Evolutionary conservation across 306 rosid genomes (phyloP).

Genomic region (Urtica urens): DNA sequence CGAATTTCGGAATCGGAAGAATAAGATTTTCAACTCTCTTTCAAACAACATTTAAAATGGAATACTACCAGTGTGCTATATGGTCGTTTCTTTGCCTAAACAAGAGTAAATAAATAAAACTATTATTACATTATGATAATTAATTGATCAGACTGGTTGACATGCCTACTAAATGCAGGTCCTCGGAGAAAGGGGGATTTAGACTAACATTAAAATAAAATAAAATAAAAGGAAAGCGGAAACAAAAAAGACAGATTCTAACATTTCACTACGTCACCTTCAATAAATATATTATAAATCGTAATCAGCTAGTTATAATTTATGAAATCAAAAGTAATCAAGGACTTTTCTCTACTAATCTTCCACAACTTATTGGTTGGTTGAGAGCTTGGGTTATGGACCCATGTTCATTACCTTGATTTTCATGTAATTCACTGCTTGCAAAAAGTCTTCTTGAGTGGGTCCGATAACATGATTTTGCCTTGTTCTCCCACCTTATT

Average conservation of each 20-base stretch:
- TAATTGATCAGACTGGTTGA: background rate
- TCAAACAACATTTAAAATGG: too few species aligned
- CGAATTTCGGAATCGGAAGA: too few species aligned
- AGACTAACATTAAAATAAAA: background rate
- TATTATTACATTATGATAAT: background rate
- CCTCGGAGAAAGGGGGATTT: too few species aligned
- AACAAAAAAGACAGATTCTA: background rate
- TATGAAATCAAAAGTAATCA: background rate
- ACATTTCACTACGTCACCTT: background rate
- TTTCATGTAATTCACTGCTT: constrained; percentile 18
- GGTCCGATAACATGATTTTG: constrained; percentile 21
- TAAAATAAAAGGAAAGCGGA: background rate
- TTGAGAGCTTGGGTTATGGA: constrained; percentile 4
- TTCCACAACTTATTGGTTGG: constrained; percentile 4
- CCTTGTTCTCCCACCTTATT: constrained; percentile 2
- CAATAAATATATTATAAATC: background rate
- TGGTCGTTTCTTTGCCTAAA: too few species aligned
- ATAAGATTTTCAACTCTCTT: too few species aligned
- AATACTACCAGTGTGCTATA: too few species aligned
- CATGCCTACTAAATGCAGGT: constrained; percentile 1
- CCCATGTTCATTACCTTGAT: constrained; percentile 17
- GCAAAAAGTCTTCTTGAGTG: constrained; percentile 14
- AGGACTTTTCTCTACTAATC: background rate
- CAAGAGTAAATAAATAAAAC: too few species aligned
- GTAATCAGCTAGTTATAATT: constrained; percentile 1